These are phyloP conservation scores for Diutina siamensis DNA, from an alignment of 1,139 yeast species.

Conservation along the genomic window DNA sequence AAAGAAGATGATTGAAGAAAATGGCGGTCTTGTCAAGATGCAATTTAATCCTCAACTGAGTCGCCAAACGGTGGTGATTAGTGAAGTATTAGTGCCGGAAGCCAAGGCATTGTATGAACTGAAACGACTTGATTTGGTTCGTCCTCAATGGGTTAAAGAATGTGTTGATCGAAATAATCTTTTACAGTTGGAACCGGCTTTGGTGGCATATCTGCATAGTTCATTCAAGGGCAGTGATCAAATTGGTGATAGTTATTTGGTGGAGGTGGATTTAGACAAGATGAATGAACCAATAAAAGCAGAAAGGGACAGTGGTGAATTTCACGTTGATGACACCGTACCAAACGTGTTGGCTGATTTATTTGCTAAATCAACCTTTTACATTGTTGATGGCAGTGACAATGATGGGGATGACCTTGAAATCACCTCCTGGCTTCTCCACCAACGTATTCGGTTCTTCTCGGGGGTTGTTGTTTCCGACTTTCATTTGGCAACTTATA, in stretches of 20 bases:
- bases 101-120: constrained; percentile 21
- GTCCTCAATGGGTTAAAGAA: constrained; percentile 64
- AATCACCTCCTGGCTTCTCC: constrained; percentile 10
- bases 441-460: constrained; percentile 18
- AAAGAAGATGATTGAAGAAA: constrained; percentile 23
- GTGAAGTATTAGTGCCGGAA: constrained; percentile 14
- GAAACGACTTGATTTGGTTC: constrained; percentile 46
- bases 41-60: constrained; percentile 9
- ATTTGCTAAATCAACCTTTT: constrained; percentile 16
- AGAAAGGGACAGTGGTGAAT: no score
- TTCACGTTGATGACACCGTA: no score
- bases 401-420: no score
- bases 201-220: constrained; percentile 20
- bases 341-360: constrained; percentile 10
- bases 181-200: constrained; percentile 49
- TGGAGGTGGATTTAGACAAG: not conserved
- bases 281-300: not conserved
- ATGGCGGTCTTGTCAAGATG: constrained; percentile 36
- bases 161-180: constrained; percentile 35
- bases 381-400: constrained; percentile 12
- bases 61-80: constrained; percentile 11
- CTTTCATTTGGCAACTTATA: not conserved
- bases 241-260: not conserved
- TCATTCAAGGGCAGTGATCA: not conserved
- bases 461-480: constrained; percentile 19